Conservation (phyloP, 345 rosid species). For the Tarenaya hassleriana region DNA sequence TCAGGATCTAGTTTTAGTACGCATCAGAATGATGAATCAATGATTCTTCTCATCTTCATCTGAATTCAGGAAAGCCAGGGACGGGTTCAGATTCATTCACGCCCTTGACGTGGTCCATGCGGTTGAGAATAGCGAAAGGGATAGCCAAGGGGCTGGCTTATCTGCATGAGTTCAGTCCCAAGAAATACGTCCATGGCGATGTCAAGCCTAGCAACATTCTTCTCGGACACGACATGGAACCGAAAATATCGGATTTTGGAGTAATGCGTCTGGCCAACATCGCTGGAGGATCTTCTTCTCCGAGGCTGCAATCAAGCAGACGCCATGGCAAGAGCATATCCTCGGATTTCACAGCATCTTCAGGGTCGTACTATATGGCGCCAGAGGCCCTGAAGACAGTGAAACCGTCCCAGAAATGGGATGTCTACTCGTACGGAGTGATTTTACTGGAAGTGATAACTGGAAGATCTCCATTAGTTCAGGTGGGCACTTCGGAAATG, state of each 20-base stretch:
- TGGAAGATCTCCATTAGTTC: conserved; percentile 49
- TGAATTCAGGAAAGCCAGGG: conserved; percentile 85
- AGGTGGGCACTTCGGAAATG: conserved; percentile 56
- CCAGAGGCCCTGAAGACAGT: conserved; percentile 77
- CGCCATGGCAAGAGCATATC: conserved; percentile 45
- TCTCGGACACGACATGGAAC: conserved; percentile 74
- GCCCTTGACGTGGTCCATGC: conserved; percentile 63
- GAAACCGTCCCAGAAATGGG: conserved; percentile 93
- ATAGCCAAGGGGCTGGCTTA: conserved; percentile 71
- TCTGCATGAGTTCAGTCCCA: conserved; percentile 87
- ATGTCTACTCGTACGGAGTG: conserved; percentile 82
- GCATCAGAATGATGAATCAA: too few relatives aligned
- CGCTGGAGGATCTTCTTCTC: conserved; percentile 85
- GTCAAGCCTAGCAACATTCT: conserved; percentile 76
- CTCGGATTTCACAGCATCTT: conserved; percentile 51
- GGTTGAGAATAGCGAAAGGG: conserved; percentile 70
- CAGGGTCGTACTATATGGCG: conserved; percentile 73
- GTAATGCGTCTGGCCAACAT: conserved; percentile 85
- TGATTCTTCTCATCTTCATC: too few relatives aligned
- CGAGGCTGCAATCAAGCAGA: conserved; percentile 60
- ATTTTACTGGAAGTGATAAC: conserved; percentile 79
- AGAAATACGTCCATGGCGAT: conserved; percentile 92
- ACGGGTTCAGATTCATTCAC: conserved; percentile 49
- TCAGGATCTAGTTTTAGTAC: background rate
- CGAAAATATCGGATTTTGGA: conserved; percentile 81